Percentiles rank a stretch among this genome's conserved stretches.
phyloP scores from a whole-genome alignment of 2,329 filamentous ascomycete species.

The Polytolypa hystricis region DNA sequence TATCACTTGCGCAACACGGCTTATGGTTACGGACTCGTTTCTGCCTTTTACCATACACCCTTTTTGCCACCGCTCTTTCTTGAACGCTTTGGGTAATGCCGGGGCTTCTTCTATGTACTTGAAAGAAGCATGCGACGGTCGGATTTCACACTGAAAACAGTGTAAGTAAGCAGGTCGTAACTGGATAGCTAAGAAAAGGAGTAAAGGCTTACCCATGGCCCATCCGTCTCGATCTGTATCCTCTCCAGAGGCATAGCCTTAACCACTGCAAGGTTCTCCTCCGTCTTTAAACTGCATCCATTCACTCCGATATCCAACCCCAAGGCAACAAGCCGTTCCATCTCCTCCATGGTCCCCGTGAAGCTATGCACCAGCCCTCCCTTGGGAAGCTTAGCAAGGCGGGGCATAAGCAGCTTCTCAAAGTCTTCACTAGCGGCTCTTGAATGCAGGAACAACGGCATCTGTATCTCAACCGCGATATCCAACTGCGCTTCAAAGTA shows the following conservation, averaged over 20 bases:
- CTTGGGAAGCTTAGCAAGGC: slow-evolving; percentile 56
- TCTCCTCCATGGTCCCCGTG: slow-evolving; percentile 76
- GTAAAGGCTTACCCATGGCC: slow-evolving; percentile 55
- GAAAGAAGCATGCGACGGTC: slow-evolving; percentile 75
- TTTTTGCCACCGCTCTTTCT: slow-evolving; percentile 89
- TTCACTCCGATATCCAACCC: slow-evolving; percentile 92
- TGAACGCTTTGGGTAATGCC: slow-evolving; percentile 67
- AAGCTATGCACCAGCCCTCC: slow-evolving; percentile 89
- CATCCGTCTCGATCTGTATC: slow-evolving; percentile 92
- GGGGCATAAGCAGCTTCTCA: slow-evolving; percentile 54
- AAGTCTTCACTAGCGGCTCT: slow-evolving; percentile 82
- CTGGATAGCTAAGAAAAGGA: neutral
- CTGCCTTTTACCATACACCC: slow-evolving; percentile 87
- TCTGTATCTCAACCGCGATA: slow-evolving; percentile 61
- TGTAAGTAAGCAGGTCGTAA: slow-evolving; percentile 2
- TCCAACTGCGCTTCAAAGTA: slow-evolving; percentile 77
- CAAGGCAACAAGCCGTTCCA: slow-evolving; percentile 64
- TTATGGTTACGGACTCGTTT: slow-evolving; percentile 84
- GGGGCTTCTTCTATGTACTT: slow-evolving; percentile 60
- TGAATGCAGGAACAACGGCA: slow-evolving; percentile 87
- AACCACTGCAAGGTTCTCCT: slow-evolving; percentile 79
- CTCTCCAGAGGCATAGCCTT: slow-evolving; percentile 64
- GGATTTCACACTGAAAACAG: slow-evolving; percentile 67
- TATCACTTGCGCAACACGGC: slow-evolving; percentile 76
- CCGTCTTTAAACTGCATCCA: slow-evolving; percentile 91